Evolutionary conservation across 768 basidiomycete genomes (phyloP), one percentile per base, ranked within the genome.

Genomic region (Sarcodon aspratus): DNA sequence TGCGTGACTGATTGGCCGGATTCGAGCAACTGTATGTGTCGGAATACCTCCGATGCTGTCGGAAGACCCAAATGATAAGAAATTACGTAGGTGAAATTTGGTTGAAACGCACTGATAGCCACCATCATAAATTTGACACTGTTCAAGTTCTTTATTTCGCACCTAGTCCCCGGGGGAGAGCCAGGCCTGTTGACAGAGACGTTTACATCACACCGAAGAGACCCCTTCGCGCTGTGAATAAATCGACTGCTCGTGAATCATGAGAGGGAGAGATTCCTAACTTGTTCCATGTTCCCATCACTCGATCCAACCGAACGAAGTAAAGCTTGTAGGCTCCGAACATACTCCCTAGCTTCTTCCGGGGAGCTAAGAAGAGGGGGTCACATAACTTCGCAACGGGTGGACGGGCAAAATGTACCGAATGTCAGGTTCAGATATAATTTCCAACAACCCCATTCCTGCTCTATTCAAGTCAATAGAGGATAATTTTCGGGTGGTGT

Each of bases 261-360:
- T 49, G 32, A 32, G 10, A 18, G n/a, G 15, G 7, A 49, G 40
- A 10, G 13, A 27, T 37, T n/a, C 57, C 66, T 44, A 56, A 89
- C 95, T 63, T 91, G 82, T 56, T 99, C 96, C 96, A 98, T 98
- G 59, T 94, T 94, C 1, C 90, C 93, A 61, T 95, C 91, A 53
- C 91, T 92, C 0, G 89, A 81, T 0, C 90, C 92, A 3, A 95
- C 71, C 12, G 87, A 74, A 13, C 94, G 76, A 7, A 98, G 67
- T 13, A 96, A 59, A 4, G 80, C 75, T 61, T 96, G 93, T 1
- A 99, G 69, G 8, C 82, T 73, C 36, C 82, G 73, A 6, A 97
- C 87, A 66, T 95, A 98, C 6, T 79, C 77, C 1, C 78, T 87
- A 15, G 91, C 94, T 62, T 98, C 88, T 63, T 95, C 91, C 3